Evolutionary conservation across 2,329 filamentous ascomycete genomes (phyloP).

Genomic region (Arachnomyces sp.): DNA sequence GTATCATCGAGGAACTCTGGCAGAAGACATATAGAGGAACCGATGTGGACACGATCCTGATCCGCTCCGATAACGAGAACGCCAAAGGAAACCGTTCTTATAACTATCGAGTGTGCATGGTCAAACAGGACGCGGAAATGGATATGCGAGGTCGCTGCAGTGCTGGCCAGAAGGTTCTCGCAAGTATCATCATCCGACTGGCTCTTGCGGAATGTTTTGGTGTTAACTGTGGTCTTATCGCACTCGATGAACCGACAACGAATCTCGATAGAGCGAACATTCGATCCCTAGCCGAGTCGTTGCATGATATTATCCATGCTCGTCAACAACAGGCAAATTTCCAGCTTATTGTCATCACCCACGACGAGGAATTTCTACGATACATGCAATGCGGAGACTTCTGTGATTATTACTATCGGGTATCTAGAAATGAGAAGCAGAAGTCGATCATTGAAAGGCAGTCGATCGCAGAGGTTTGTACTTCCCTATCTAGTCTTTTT

Average conservation of each 20-base stretch:
- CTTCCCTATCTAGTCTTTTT: background rate
- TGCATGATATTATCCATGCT: conserved; percentile 78
- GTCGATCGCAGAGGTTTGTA: conserved; percentile 42
- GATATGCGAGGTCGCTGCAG: conserved; percentile 98
- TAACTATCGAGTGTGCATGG: conserved; percentile 97
- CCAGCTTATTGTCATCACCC: conserved; percentile 96
- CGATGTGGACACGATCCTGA: conserved; percentile 92
- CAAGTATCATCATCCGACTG: conserved; percentile 93
- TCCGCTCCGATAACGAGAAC: conserved; percentile 81
- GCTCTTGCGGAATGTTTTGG: conserved; percentile 95
- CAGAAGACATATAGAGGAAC: conserved; percentile 93
- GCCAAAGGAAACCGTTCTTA: conserved; percentile 69
- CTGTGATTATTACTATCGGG: conserved; percentile 82
- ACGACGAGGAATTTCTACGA: conserved; percentile 91
- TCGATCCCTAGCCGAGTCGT: conserved; percentile 69
- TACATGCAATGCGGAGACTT: conserved; percentile 94
- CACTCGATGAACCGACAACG: conserved; percentile 93
- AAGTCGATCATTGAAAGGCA: conserved; percentile 75
- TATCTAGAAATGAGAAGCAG: conserved; percentile 73
- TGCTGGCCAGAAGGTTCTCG: conserved; percentile 91
- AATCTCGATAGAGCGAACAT: conserved; percentile 97
- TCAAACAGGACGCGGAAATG: conserved; percentile 96
- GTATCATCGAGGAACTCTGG: conserved; percentile 94
- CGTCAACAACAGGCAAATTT: conserved; percentile 86
- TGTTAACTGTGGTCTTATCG: conserved; percentile 89